A percentile compares a stretch with the other conserved stretches of the same genome.
These are phyloP conservation scores for Mucor plumbeus DNA, from an alignment of 371 early-diverging fungal species.

Conservation along the genomic window DNA sequence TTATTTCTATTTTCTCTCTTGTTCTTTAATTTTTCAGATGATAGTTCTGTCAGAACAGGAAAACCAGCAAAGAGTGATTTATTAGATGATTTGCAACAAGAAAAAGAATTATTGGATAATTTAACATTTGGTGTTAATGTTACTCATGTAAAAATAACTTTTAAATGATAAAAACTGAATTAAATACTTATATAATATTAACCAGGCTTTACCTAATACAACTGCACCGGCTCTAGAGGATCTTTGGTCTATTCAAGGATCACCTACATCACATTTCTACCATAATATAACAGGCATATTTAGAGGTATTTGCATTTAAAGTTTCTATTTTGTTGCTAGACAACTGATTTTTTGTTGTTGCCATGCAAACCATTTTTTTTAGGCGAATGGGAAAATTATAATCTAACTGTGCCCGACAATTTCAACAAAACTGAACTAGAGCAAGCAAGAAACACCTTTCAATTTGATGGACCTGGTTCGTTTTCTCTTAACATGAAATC, in stretches of 20 bases:
- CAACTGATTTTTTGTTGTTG: background rate
- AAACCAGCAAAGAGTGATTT: constrained; percentile 41
- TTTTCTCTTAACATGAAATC: constrained; percentile 58
- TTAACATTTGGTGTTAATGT: constrained; percentile 59
- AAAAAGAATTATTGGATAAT: constrained; percentile 49
- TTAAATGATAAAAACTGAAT: background rate
- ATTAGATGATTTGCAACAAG: constrained; percentile 42
- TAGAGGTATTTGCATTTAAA: constrained; percentile 44
- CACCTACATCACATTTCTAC: constrained; percentile 51
- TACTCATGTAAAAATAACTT: constrained; percentile 44
- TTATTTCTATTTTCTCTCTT: constrained; percentile 50
- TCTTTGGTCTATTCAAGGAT: constrained; percentile 33
- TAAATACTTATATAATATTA: background rate
- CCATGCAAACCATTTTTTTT: background rate
- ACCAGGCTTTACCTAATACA: constrained; percentile 50
- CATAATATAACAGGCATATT: constrained; percentile 70
- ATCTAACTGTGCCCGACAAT: constrained; percentile 35
- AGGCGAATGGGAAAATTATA: constrained; percentile 49
- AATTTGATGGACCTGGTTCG: constrained; percentile 39
- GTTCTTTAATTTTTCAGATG: constrained; percentile 53
- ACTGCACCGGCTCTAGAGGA: constrained; percentile 40
- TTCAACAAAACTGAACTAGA: constrained; percentile 40
- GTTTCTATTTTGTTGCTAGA: background rate
- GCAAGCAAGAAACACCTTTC: constrained; percentile 40
- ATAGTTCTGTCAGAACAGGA: constrained; percentile 36